Base-by-base conservation (phyloP, 805 yeast species). In the Teunomyces atbi region DNA sequence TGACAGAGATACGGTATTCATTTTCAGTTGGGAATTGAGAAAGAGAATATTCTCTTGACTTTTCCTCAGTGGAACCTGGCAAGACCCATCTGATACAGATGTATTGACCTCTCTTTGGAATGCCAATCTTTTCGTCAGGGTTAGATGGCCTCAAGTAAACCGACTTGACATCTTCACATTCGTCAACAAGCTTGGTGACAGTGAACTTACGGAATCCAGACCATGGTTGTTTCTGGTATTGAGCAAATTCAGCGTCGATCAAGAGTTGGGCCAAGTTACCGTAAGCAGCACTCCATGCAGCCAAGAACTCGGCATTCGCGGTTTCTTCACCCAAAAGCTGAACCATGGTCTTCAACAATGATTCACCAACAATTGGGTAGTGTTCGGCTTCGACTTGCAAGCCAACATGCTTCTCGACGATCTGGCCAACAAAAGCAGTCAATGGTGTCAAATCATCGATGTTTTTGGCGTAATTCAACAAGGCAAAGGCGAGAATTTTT, bases 201-300 rank as follows among this genome's bases (percentile, higher is more conserved):
- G 56, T 65, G 54, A 83, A 83, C 26, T 69, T 68, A 48, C 78
- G 74, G 69, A 79, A 82, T 1, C 79, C 85, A n/a, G 61, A 51
- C 91, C 90, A 84, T 15, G 56, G 46, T 36, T 64, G 65, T 12
- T 57, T 52, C 19, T 60, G 51, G 57, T 84, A 84, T 53, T 72
- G 58, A 4, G 63, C 64, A 42, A 62, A 62, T 62, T 84, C 91
- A 16, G 78, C 74, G 33, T 69, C 61, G 51, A 85, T 84, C 51
- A 84, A 69, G 7, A 81, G 61, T 46, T 80, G 74, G 5, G 90
- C 90, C 50, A 84, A 69, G 47, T 76, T 78, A 30, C 75, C 77
- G 60, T 85, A 84, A 4, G 91, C 90, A 35, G 68, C 74, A 19
- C 72, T 68, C 88, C 89, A 85, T 8, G 89, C 88, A 20, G 67